These are phyloP conservation scores for Physocladia obscura DNA, from an alignment of 192 early-diverging fungal species.

Conservation along the genomic window DNA sequence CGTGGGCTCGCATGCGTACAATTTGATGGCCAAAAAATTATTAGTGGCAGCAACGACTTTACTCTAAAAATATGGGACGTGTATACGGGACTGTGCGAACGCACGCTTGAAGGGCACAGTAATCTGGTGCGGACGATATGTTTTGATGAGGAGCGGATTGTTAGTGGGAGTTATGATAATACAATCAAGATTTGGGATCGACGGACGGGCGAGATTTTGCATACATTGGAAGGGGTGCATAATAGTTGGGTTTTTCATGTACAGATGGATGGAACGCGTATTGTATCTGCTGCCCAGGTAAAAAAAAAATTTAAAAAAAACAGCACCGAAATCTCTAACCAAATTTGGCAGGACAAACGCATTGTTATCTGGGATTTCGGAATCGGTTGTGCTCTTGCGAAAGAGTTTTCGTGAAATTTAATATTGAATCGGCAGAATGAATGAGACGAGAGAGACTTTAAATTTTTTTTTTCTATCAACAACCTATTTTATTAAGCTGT, in stretches of 20 bases:
- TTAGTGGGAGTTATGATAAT: conserved; percentile 92
- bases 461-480: too few species aligned
- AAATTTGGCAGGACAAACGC: conserved; percentile 41
- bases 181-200: conserved; percentile 94
- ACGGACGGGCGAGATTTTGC: conserved; percentile 73
- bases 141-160: conserved; percentile 77
- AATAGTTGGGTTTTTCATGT: conserved; percentile 97
- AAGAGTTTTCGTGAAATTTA: conserved; percentile 6
- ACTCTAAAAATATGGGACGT: conserved; percentile 51
- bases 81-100: conserved; percentile 34
- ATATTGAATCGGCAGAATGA: too few species aligned
- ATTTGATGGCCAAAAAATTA: conserved; percentile 37
- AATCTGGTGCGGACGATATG: conserved; percentile 90
- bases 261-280: conserved; percentile 76
- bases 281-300: conserved; percentile 76
- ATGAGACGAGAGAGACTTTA: too few species aligned
- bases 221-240: conserved; percentile 59
- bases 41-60: conserved; percentile 50
- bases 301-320: neutral
- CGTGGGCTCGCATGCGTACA: conserved; percentile 48
- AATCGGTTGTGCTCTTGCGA: conserved; percentile 20
- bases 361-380: conserved; percentile 60
- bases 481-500: too few species aligned
- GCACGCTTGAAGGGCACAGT: conserved; percentile 65
- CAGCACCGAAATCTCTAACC: neutral